Conservation (phyloP, 345 rosid genomes). For the Populus simonii region DNA sequence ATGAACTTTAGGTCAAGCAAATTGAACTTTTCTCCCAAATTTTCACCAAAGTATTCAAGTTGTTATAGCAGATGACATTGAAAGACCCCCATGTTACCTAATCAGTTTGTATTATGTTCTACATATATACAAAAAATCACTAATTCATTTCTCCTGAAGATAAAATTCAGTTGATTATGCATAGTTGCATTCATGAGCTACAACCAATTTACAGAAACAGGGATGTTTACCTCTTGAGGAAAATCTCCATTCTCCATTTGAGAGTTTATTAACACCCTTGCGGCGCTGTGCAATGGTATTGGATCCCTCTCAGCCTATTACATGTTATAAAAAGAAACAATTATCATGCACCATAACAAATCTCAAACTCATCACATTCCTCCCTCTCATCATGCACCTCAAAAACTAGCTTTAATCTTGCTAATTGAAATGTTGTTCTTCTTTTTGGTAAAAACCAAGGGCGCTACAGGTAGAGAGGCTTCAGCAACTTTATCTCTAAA, state of each 20-base stretch:
- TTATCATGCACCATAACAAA: not conserved
- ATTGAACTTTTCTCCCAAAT: too few relatives aligned
- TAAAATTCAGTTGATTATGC: not conserved
- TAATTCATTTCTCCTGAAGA: not conserved
- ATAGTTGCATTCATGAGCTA: not conserved
- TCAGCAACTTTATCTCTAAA: not conserved
- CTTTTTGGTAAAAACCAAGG: too few relatives aligned
- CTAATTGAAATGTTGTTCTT: too few relatives aligned
- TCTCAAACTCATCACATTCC: not conserved
- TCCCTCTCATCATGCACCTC: too few relatives aligned
- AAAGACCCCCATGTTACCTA: too few relatives aligned
- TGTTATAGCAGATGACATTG: too few relatives aligned
- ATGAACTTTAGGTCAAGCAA: too few relatives aligned
- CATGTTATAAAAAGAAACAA: not conserved
- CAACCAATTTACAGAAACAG: not conserved
- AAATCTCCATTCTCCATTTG: constrained; percentile 36
- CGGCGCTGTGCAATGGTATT: constrained; percentile 28
- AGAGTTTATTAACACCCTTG: constrained; percentile 22
- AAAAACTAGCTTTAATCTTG: too few relatives aligned
- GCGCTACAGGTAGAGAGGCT: too few relatives aligned
- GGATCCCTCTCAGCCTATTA: constrained; percentile 20
- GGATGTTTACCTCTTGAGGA: constrained; percentile 25
- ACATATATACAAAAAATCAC: too few relatives aligned
- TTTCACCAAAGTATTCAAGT: too few relatives aligned
- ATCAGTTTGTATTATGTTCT: too few relatives aligned